Evolutionary conservation across 768 basidiomycete species (phyloP), one percentile per base, ranked within the genome.

Genomic region (Daedalea quercina): DNA sequence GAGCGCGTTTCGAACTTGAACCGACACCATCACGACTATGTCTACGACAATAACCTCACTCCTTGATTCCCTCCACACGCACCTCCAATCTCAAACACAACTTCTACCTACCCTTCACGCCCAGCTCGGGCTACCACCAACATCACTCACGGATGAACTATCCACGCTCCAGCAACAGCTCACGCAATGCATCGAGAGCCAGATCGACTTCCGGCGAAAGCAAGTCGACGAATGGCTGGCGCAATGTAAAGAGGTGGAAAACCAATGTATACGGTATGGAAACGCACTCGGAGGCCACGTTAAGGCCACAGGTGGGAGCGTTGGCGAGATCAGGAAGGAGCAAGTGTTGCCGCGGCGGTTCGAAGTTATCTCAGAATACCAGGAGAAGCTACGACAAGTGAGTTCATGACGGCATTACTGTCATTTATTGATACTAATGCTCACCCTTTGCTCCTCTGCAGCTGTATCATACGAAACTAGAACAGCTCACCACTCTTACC

Each of bases 41-140:
- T 68, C 97, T 92, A 64, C 94, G 84, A 70, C 96, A 88, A 54
- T 90, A 44, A 88, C 84, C 34, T 74, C 84, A 11, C 76, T 92
- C 15, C 75, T 93, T 9, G 81, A 87, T 65, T 85, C 88, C 20
- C 67, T 94, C 24, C 87, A 91, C 57, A 76, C 82, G 2, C 86
- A 89, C 65, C 72, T 93, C 4, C 86, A 87, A 66, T 70, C 83
- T 1, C 91, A 94, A 68, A 90, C 89, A 0, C 84, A 87, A 56
- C 75, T 90, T 28, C 73, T 95, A 1, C 90, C 90, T 15, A 82
- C 84, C 7, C 74, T 95, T 3, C 91, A 94, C 67, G 75, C 80
- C 1, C 90, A 90, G 62, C 86, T 95, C 15, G 91, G 90, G 28
- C 76, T 94, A 13, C 90, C 92, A 9, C 69, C 81, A 24, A 81